Base-by-base conservation (phyloP, 2,329 filamentous ascomycete genomes). In the Curvularia spicifera region DNA sequence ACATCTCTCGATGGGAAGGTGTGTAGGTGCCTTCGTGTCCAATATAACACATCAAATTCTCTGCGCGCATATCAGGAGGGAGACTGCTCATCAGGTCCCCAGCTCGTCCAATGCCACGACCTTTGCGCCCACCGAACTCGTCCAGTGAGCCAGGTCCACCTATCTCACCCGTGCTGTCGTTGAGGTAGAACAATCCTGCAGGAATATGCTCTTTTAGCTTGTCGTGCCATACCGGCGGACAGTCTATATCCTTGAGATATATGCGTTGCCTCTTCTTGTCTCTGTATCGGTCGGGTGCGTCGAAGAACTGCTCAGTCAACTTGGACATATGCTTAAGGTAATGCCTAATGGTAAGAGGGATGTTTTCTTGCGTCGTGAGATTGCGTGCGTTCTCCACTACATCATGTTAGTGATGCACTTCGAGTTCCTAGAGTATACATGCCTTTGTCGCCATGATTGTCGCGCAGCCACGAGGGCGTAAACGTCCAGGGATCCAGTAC, bases 11-110 rank as follows among this genome's bases (percentile, higher is more conserved):
- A 78, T 99, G 95, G 0, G 93, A 89, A 9, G 95, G 94, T 0
- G 95, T 99, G 72, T 94, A 98, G 0, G 95, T 99, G 5, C 95
- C 95, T 79, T 99, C 95, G 70, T 98, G 94, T 0, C 95, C 95
- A 68, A 98, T 89, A 71, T 99, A 99, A 75, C 94, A 98, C 95
- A 97, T 97, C 67, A 99, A 83, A 63, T 99, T 99, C 72, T 97
- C 89, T 0, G 95, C 95, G 48, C 93, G 89, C 91, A 97, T 97
- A 42, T 89, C 86, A 43, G 84, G 80, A 0, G 93, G 92, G 4
- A 99, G 83, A 68, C 90, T 93, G 74, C 93, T 96, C 95, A 99
- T 99, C 33, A 99, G 79, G 72, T 99, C 95, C 6, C 94, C 94
- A 1, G 93, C 89, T 45, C 88, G 85, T 2, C 89, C 90, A 49